phyloP scores from a whole-genome alignment of 2,329 filamentous ascomycete genomes.

The Didymosphaeria variabile region DNA sequence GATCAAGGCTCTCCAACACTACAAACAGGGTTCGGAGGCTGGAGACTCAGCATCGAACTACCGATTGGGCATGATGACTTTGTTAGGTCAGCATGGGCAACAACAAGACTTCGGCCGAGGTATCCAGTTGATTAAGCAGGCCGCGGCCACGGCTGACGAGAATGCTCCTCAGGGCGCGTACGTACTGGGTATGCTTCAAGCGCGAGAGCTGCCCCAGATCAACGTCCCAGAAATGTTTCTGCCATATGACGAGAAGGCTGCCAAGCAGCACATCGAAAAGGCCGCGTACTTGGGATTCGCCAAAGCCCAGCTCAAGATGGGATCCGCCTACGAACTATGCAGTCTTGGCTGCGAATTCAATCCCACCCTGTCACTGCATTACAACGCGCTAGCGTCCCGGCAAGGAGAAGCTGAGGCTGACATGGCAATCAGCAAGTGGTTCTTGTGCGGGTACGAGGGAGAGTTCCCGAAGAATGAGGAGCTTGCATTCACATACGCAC shows the following conservation, averaged over 20 bases:
- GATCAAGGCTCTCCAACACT: slow-evolving; percentile 89
- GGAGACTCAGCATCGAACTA: slow-evolving; percentile 89
- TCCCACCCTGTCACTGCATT: slow-evolving; percentile 89
- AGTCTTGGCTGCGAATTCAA: slow-evolving; percentile 95
- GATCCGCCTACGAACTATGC: slow-evolving; percentile 92
- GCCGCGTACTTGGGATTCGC: slow-evolving; percentile 95
- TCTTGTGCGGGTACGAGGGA: slow-evolving; percentile 91
- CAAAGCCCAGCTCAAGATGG: slow-evolving; percentile 97
- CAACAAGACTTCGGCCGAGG: slow-evolving; percentile 80
- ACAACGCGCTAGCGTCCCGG: slow-evolving; percentile 90
- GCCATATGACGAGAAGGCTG: slow-evolving; percentile 74
- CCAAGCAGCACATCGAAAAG: slow-evolving; percentile 92
- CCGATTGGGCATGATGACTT: slow-evolving; percentile 95
- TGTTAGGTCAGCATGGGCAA: slow-evolving; percentile 93
- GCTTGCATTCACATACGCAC: slow-evolving; percentile 88
- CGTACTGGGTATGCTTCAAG: slow-evolving; percentile 92
- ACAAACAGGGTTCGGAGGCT: slow-evolving; percentile 79
- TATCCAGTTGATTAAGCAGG: slow-evolving; percentile 81
- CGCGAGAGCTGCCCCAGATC: slow-evolving; percentile 90
- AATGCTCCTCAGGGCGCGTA: slow-evolving; percentile 97
- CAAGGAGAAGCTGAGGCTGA: slow-evolving; percentile 95
- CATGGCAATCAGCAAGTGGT: slow-evolving; percentile 98
- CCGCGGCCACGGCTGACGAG: slow-evolving; percentile 89
- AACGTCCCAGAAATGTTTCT: slow-evolving; percentile 77
- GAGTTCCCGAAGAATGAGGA: slow-evolving; percentile 96